phyloP scores from a whole-genome alignment of 345 rosid species.

The Acer yangbiense region DNA sequence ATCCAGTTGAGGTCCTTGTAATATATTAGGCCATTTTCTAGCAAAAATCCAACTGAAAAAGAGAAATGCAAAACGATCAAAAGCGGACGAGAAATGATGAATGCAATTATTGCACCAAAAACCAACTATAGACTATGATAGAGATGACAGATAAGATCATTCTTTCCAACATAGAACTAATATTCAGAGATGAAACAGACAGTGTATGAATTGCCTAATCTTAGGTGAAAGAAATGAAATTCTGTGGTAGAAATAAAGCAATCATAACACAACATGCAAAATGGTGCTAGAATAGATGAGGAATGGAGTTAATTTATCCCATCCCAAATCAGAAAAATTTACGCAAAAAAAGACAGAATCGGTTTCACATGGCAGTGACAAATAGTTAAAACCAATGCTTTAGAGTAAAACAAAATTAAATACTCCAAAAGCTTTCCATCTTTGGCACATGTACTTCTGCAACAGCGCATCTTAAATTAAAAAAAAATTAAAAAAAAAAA shows the following conservation, averaged over 20 bases:
- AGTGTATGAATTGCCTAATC: not conserved
- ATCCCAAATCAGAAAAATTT: not conserved
- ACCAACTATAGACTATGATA: not conserved
- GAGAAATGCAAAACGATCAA: slow-evolving; percentile 8
- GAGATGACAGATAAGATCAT: not conserved
- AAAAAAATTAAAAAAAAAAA: not conserved
- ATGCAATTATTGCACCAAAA: not conserved
- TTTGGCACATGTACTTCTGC: not conserved
- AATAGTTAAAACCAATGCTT: not conserved
- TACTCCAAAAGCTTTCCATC: not conserved
- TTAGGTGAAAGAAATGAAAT: not conserved
- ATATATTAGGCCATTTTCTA: slow-evolving; percentile 87
- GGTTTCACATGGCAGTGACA: not conserved
- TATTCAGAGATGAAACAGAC: not conserved
- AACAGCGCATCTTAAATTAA: not conserved
- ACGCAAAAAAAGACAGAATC: not conserved
- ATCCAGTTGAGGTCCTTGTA: slow-evolving; percentile 86
- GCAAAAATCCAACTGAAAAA: slow-evolving; percentile 96
- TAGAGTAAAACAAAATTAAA: not conserved
- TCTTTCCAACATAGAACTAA: not conserved
- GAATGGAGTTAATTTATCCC: not conserved
- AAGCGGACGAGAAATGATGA: not conserved
- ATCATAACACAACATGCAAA: not conserved
- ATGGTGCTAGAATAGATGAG: not conserved
- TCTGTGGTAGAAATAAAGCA: not conserved